phyloP scores from a whole-genome alignment of 1,139 yeast species.

The Suhomyces panamericanus region DNA sequence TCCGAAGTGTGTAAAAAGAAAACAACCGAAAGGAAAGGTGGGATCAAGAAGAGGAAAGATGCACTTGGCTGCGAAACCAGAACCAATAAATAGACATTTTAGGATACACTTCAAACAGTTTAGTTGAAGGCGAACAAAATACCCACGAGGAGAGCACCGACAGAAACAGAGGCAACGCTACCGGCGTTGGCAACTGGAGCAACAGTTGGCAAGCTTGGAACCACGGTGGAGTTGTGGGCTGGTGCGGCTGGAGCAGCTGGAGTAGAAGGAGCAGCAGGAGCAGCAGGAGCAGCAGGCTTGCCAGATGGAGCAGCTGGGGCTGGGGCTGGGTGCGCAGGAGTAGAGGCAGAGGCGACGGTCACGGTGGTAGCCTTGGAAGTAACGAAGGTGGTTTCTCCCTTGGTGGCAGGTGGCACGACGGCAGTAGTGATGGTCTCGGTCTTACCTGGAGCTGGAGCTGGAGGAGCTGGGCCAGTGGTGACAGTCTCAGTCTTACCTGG shows the following conservation, averaged over 20 bases:
- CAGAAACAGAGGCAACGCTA: conserved; percentile 19
- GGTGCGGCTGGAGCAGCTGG: conserved; percentile 18
- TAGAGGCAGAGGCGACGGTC: conserved; percentile 7
- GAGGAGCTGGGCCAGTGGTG: conserved; percentile 7
- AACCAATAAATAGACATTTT: background rate
- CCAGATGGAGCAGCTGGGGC: conserved; percentile 19
- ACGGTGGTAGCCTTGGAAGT: conserved; percentile 12
- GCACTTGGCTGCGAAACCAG: conserved; percentile 8
- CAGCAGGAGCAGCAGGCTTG: conserved; percentile 20
- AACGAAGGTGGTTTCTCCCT: background rate
- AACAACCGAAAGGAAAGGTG: background rate
- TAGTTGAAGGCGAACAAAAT: conserved; percentile 17
- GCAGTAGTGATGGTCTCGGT: conserved; percentile 2
- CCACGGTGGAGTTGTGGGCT: conserved; percentile 15
- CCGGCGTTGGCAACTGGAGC: conserved; percentile 19
- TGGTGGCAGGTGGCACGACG: conserved; percentile 5
- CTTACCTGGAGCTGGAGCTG: conserved; percentile 5
- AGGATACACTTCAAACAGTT: conserved; percentile 7
- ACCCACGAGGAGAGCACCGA: conserved; percentile 26
- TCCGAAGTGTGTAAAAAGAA: background rate
- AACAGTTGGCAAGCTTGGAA: conserved; percentile 11
- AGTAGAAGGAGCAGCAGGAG: conserved; percentile 18
- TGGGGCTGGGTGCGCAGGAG: background rate
- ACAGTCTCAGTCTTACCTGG: no score
- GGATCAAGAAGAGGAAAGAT: background rate